Conservation (phyloP, 2,329 filamentous ascomycete species). For the Sarocladiaceae sp. region DNA sequence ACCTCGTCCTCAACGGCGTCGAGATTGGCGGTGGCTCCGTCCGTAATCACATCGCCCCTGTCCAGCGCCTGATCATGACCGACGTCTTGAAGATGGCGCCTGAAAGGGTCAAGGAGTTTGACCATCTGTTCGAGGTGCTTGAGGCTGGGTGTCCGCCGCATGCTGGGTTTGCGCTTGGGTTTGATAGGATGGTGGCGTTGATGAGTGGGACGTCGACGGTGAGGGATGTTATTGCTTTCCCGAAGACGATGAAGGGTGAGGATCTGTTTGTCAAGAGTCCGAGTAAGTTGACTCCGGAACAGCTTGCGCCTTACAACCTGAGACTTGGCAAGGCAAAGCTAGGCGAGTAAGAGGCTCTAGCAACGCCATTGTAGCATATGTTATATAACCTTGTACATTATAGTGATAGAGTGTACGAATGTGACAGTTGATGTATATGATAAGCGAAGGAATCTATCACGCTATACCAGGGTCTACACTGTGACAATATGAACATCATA, state of each 20-base stretch:
- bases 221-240: slow-evolving; percentile 93
- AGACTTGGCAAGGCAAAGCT: slow-evolving; percentile 16
- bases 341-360: not conserved
- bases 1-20: slow-evolving; percentile 91
- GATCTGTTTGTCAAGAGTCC: slow-evolving; percentile 81
- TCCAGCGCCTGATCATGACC: slow-evolving; percentile 82
- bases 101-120: slow-evolving; percentile 72
- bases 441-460: too few relatives aligned
- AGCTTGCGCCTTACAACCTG: slow-evolving; percentile 45
- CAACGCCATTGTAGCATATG: too few relatives aligned
- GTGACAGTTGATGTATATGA: too few relatives aligned
- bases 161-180: slow-evolving; percentile 87
- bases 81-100: slow-evolving; percentile 77
- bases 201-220: slow-evolving; percentile 75
- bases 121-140: slow-evolving; percentile 79
- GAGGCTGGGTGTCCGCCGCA: slow-evolving; percentile 88
- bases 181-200: slow-evolving; percentile 79
- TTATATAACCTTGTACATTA: not conserved
- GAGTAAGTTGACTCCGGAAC: slow-evolving; percentile 57
- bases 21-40: slow-evolving; percentile 91
- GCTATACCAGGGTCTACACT: too few relatives aligned
- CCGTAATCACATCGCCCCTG: slow-evolving; percentile 78
- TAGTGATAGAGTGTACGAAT: not conserved
- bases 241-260: slow-evolving; percentile 87
- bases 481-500: too few relatives aligned